Evolutionary conservation across 2,329 filamentous ascomycete genomes (phyloP).

Genomic region (Penicillium oxalicum): DNA sequence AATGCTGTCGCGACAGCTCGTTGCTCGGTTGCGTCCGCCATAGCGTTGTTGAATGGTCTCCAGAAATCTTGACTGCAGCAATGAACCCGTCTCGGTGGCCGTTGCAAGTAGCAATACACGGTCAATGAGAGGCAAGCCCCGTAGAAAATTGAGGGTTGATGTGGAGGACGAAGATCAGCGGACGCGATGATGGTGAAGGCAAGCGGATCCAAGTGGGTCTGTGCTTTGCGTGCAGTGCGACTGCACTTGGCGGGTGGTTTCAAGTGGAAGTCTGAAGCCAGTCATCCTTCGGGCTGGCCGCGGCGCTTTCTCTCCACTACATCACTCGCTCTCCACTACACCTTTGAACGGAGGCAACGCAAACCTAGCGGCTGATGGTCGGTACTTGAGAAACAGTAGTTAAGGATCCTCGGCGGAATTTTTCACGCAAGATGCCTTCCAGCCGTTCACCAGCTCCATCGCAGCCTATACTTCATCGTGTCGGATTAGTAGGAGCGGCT

Average conservation of each 20-base stretch:
- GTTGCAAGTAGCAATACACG: too few relatives aligned
- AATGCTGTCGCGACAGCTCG: slow-evolving; percentile 58
- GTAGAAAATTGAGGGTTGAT: too few relatives aligned
- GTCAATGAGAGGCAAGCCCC: too few relatives aligned
- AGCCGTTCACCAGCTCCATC: slow-evolving; percentile 23
- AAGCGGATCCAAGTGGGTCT: slow-evolving; percentile 12
- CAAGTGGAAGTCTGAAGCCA: too few relatives aligned
- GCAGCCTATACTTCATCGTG: slow-evolving; percentile 12
- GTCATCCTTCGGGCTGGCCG: too few relatives aligned
- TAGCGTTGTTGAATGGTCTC: slow-evolving; percentile 25
- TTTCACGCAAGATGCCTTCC: slow-evolving; percentile 21
- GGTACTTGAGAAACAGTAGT: background rate
- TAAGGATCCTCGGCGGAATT: slow-evolving; percentile 7
- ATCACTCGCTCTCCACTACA: background rate
- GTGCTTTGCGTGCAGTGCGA: slow-evolving; percentile 9
- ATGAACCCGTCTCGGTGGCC: too few relatives aligned
- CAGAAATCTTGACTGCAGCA: too few relatives aligned
- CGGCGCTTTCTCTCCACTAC: background rate
- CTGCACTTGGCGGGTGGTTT: background rate
- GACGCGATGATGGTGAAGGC: slow-evolving; percentile 1
- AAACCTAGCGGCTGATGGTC: background rate
- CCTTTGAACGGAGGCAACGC: background rate
- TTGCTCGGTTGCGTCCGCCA: slow-evolving; percentile 55
- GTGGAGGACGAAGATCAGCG: background rate
- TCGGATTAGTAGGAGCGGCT: slow-evolving; percentile 43